Base-by-base conservation (phyloP, 352 stramenopile species). In the Aphanomyces astaci region DNA sequence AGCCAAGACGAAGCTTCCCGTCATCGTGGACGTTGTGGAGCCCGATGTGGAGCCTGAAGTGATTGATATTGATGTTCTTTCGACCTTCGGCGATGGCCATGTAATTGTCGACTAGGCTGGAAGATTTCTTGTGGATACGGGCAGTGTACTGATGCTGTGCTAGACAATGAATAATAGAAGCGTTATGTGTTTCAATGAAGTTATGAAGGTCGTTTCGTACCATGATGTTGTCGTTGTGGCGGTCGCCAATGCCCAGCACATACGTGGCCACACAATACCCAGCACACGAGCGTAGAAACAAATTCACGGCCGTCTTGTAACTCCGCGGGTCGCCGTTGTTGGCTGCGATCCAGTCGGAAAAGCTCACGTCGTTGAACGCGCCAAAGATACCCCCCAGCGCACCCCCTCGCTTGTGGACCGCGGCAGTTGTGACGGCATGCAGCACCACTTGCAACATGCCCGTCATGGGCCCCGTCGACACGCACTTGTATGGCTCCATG, bases 221-320 rank as follows among this genome's bases (percentile, higher is more conserved):
- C n/a, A n/a, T 98, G 64, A 98, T 96, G 73, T 98, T 98, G 76
- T 98, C 94, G 57, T 96, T 97, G 76, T 98, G 94, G 10, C 94
- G 88, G 73, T 98, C 94, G 63, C 93, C 94, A 66, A 98, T 96
- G 36, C 94, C 94, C 36, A 98, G 79, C 1, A 98, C 88, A 72
- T 92, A 98, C 3, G 91, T 97, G 1, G 92, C 92, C 1, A 98
- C 92, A 76, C 88, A 97, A 75, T 98, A 98, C 10, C 90, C 92
- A 55, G 92, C 92, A 63, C 78, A 90, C 2, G 86, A 96, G 7
- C 85, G 83, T 24, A 81, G 75, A 65, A 98, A 98, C 15, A 96
- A 76, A 33, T 92, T 82, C n/a, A 94, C 74, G 7, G 86, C 86
- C 33, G 74, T 66, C 53, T 80, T 84, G 71, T 86, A 75, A 51